These are phyloP conservation scores for Brettanomyces anomalus DNA, from an alignment of 805 yeast species.

Conservation along the genomic window DNA sequence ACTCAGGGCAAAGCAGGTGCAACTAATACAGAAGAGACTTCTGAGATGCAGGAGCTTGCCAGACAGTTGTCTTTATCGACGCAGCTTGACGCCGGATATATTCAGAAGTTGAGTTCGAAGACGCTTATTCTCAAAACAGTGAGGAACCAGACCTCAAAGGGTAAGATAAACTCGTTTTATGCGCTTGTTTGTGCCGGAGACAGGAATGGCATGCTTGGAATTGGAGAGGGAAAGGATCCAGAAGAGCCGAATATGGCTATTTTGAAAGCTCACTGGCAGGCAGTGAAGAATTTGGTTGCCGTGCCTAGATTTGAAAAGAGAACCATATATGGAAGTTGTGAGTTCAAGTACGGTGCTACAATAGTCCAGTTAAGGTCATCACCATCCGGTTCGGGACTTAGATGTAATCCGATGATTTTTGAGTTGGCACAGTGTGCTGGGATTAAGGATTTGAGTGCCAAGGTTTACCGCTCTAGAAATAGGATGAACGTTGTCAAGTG, in stretches of 20 bases:
- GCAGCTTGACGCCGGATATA: conserved; percentile 55
- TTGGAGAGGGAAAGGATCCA: conserved; percentile 91
- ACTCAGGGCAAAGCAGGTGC: conserved; percentile 16
- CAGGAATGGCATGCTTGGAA: conserved; percentile 84
- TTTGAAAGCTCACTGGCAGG: conserved; percentile 85
- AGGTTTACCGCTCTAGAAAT: conserved; percentile 87
- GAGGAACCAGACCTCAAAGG: conserved; percentile 85
- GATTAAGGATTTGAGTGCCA: conserved; percentile 85
- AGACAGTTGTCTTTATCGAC: conserved; percentile 52
- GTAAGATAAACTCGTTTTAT: conserved; percentile 76
- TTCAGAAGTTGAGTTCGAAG: conserved; percentile 51
- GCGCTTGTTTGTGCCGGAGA: conserved; percentile 89
- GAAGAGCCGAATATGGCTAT: conserved; percentile 68
- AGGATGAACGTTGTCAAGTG: conserved; percentile 92
- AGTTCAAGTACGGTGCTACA: conserved; percentile 81
- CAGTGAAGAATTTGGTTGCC: conserved; percentile 72
- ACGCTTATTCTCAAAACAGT: conserved; percentile 72
- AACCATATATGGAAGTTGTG: conserved; percentile 79
- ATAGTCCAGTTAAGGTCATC: conserved; percentile 74
- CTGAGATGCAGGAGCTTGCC: conserved; percentile 31
- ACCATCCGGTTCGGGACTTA: conserved; percentile 87
- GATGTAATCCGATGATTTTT: conserved; percentile 83
- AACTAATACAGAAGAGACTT: conserved; percentile 14
- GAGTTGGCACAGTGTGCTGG: conserved; percentile 93
- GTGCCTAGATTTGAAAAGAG: conserved; percentile 86